Conservation (phyloP, 2,329 filamentous ascomycete species). For the Sclerotinia spermophila region DNA sequence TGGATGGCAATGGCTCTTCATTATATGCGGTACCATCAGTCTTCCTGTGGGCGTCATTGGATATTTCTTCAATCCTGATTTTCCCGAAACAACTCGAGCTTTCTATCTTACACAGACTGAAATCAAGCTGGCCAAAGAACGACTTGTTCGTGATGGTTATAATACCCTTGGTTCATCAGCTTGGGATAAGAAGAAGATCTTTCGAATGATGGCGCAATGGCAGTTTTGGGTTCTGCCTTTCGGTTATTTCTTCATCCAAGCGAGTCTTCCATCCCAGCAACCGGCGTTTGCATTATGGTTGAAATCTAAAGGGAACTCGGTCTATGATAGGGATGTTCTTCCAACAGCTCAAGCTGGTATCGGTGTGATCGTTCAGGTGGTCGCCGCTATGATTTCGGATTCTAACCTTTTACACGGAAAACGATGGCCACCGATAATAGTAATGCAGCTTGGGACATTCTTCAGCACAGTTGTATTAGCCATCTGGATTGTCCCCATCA, state of each 20-base stretch:
- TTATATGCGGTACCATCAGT: conserved; percentile 51
- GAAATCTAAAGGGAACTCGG: conserved; percentile 22
- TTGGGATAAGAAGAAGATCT: conserved; percentile 30
- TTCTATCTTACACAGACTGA: conserved; percentile 38
- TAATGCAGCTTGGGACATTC: conserved; percentile 28
- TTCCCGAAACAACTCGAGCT: conserved; percentile 41
- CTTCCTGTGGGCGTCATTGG: conserved; percentile 52
- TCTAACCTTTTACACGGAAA: conserved; percentile 28
- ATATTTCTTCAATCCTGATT: conserved; percentile 44
- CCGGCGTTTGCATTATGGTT: conserved; percentile 29
- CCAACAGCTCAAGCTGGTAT: conserved; percentile 28
- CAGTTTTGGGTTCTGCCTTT: conserved; percentile 32
- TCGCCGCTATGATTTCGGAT: conserved; percentile 30
- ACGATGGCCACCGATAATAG: conserved; percentile 29
- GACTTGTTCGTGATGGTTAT: conserved; percentile 26
- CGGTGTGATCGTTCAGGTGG: conserved; percentile 26
- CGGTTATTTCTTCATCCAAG: conserved; percentile 31
- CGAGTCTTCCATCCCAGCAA: conserved; percentile 24
- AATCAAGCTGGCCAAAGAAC: conserved; percentile 21
- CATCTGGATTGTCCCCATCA: conserved; percentile 21
- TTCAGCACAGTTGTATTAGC: conserved; percentile 33
- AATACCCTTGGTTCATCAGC: conserved; percentile 26
- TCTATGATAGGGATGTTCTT: conserved; percentile 28
- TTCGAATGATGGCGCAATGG: conserved; percentile 30
- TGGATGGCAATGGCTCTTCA: conserved; percentile 47